These are phyloP conservation scores for Craterostigma plantagineum DNA, from an alignment of 257 asterid species.

Conservation along the genomic window DNA sequence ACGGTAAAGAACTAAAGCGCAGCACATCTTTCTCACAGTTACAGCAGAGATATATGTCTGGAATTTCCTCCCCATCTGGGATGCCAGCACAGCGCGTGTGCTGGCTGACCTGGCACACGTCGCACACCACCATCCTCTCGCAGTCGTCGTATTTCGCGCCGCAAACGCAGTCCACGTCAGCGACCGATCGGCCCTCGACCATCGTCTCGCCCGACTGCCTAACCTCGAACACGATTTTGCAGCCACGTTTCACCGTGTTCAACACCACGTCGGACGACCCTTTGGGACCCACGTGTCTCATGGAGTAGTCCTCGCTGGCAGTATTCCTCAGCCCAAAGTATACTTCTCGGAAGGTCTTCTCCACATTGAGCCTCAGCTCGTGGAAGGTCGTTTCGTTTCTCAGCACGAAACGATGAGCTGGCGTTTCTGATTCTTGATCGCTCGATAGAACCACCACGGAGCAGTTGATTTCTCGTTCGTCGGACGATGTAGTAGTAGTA, in stretches of 20 bases:
- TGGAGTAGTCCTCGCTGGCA: conserved; percentile 9
- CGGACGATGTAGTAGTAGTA: conserved; percentile 3
- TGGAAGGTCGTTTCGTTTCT: conserved; percentile 25
- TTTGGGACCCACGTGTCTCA: conserved; percentile 14
- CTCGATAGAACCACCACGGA: conserved; percentile 13
- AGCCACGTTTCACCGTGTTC: conserved; percentile 26
- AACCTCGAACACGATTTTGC: conserved; percentile 32
- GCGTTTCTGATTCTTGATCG: conserved; percentile 14
- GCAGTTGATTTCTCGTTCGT: conserved; percentile 24
- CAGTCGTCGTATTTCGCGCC: conserved; percentile 71
- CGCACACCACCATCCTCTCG: conserved; percentile 77
- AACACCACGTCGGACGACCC: conserved; percentile 55
- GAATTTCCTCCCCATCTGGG: conserved; percentile 37
- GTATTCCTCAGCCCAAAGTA: conserved; percentile 41
- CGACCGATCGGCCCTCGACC: conserved; percentile 1
- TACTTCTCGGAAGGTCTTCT: conserved; percentile 37
- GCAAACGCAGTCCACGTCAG: conserved; percentile 46
- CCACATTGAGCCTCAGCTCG: conserved; percentile 42
- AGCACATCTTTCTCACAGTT: conserved; percentile 59
- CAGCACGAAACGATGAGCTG: conserved; percentile 33
- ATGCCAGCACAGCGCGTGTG: conserved; percentile 61
- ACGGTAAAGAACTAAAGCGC: conserved; percentile 33
- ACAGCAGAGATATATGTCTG: conserved; percentile 48
- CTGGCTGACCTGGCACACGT: conserved; percentile 77
- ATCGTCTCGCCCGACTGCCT: conserved; percentile 8